Evolutionary conservation across 2,329 filamentous ascomycete genomes (phyloP).

Genomic region (Fusarium avenaceum): DNA sequence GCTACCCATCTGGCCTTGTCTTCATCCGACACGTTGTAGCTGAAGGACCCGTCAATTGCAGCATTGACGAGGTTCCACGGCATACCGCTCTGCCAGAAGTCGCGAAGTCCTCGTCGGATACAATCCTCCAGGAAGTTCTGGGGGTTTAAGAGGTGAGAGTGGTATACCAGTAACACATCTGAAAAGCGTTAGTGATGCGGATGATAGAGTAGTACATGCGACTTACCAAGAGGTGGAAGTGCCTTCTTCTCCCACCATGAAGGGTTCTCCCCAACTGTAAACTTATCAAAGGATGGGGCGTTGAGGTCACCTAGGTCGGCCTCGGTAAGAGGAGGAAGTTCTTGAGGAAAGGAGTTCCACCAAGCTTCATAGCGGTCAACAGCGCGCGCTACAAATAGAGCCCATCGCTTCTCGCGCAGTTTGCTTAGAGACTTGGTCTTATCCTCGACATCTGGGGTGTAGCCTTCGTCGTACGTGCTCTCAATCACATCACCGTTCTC

Average conservation of each 20-base stretch:
- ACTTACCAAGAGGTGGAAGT: slow-evolving; percentile 45
- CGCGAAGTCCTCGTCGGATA: slow-evolving; percentile 31
- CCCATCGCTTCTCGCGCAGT: slow-evolving; percentile 76
- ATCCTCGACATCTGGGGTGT: slow-evolving; percentile 44
- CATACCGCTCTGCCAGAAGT: slow-evolving; percentile 68
- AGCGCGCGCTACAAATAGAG: slow-evolving; percentile 72
- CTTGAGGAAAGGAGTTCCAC: slow-evolving; percentile 58
- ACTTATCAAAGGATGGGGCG: slow-evolving; percentile 21
- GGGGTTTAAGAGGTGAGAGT: slow-evolving; percentile 78
- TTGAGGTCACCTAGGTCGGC: slow-evolving; percentile 6
- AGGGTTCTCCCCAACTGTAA: neutral
- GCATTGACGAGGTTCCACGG: slow-evolving; percentile 71
- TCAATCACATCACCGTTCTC: slow-evolving; percentile 36
- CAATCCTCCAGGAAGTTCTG: slow-evolving; percentile 58
- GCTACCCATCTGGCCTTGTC: slow-evolving; percentile 60
- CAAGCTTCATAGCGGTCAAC: slow-evolving; percentile 73
- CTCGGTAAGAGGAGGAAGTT: slow-evolving; percentile 25
- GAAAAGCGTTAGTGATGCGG: neutral
- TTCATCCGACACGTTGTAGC: slow-evolving; percentile 61
- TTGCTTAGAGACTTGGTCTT: slow-evolving; percentile 56
- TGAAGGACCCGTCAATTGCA: slow-evolving; percentile 68
- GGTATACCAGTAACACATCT: slow-evolving; percentile 81
- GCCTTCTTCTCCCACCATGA: slow-evolving; percentile 35
- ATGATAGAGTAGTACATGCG: fast-evolving
- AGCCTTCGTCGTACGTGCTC: neutral